phyloP scores from a whole-genome alignment of 495 filamentous ascomycete genomes.

The Glutinoglossum americanum region DNA sequence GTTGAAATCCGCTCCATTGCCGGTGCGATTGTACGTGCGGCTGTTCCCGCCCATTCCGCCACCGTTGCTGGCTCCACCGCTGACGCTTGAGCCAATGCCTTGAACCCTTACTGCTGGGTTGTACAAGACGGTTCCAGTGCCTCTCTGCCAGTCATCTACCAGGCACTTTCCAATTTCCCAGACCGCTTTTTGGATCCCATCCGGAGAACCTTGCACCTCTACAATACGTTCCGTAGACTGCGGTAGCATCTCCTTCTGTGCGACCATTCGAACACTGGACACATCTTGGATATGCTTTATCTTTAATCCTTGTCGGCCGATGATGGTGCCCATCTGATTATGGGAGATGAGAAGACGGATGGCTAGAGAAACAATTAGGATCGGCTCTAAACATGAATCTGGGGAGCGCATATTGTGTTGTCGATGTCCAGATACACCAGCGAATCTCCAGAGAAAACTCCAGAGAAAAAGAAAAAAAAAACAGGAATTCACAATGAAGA shows the following conservation, averaged over 20 bases:
- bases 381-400: neutral
- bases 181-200: constrained; percentile 81
- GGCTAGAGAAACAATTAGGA: constrained; percentile 26
- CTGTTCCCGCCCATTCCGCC: constrained; percentile 31
- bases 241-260: constrained; percentile 97
- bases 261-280: constrained; percentile 94
- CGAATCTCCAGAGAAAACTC: too few species aligned
- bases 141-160: constrained; percentile 91
- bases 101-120: constrained; percentile 81
- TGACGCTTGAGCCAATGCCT: constrained; percentile 29
- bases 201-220: constrained; percentile 80
- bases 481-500: neutral
- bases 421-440: too few species aligned
- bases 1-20: constrained; percentile 94
- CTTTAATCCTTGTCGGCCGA: constrained; percentile 84
- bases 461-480: too few species aligned
- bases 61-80: constrained; percentile 17
- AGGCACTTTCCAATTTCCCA: constrained; percentile 99
- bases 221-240: constrained; percentile 98
- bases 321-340: constrained; percentile 99
- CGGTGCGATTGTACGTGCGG: constrained; percentile 75
- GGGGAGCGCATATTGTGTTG: too few species aligned
- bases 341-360: constrained; percentile 95
- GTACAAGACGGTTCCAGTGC: constrained; percentile 88
- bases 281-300: constrained; percentile 98